Evolutionary conservation across 202 grass and related monocot species (phyloP).

Genomic region (Saccharum hybrid): DNA sequence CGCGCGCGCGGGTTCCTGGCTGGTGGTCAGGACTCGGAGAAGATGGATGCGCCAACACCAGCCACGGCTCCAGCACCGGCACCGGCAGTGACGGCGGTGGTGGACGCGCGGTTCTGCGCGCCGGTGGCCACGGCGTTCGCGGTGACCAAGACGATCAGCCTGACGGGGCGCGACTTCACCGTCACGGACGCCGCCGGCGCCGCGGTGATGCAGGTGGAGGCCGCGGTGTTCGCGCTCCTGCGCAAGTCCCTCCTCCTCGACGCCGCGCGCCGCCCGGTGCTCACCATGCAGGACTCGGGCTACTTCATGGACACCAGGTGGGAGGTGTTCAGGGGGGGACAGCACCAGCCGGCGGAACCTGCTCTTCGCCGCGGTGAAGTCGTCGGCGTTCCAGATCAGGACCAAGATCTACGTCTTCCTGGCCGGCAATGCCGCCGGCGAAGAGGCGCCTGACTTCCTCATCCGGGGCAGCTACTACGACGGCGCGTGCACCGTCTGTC

Average conservation of each 20-base stretch:
- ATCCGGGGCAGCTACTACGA: constrained; percentile 43
- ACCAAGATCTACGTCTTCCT: constrained; percentile 46
- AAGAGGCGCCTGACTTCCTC: constrained; percentile 44
- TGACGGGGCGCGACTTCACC: constrained; percentile 42
- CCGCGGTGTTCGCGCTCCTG: constrained; percentile 21
- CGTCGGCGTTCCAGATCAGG: constrained; percentile 13
- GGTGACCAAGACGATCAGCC: constrained; percentile 38
- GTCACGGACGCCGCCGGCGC: constrained; percentile 37
- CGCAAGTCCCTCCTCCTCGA: constrained; percentile 37
- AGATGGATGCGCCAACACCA: not conserved
- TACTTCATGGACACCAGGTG: not conserved
- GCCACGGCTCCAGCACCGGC: not conserved
- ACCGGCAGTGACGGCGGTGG: constrained; percentile 7
- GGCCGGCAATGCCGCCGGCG: constrained; percentile 12
- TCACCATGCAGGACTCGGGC: constrained; percentile 39
- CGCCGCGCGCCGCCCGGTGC: constrained; percentile 26
- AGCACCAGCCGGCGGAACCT: constrained; percentile 39
- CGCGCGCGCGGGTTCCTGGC: too few relatives aligned
- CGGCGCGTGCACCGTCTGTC: constrained; percentile 32
- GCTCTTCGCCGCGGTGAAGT: constrained; percentile 43
- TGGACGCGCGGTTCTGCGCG: constrained; percentile 46
- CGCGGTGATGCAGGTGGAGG: constrained; percentile 51
- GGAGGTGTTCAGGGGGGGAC: constrained; percentile 47
- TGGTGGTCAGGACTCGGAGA: not conserved
- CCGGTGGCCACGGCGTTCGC: constrained; percentile 38